Percentiles rank a stretch among this genome's conserved stretches.
phyloP scores from a whole-genome alignment of 2,329 filamentous ascomycete genomes.

The Colletotrichum shisoi region DNA sequence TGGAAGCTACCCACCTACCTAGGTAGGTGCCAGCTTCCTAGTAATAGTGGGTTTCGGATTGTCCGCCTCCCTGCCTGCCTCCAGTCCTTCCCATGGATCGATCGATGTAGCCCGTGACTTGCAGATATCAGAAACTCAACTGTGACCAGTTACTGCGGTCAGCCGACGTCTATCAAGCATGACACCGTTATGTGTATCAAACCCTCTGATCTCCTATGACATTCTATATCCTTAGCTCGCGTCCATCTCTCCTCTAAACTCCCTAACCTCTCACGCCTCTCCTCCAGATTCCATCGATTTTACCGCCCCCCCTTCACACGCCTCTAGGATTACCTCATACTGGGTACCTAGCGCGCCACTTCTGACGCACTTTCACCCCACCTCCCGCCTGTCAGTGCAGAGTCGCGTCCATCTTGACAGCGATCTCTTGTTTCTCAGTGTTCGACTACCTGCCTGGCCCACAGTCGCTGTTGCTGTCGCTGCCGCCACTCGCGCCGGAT shows the following conservation, averaged over 20 bases:
- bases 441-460: background rate
- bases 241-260: background rate
- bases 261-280: background rate
- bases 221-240: background rate
- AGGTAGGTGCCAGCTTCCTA: no score
- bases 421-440: constrained; percentile 24
- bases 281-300: constrained; percentile 3
- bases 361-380: constrained; percentile 37
- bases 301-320: background rate
- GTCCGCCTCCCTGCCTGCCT: no score
- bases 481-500: background rate
- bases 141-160: constrained; percentile 19
- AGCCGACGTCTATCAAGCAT: constrained; percentile 19
- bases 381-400: constrained; percentile 27
- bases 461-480: constrained; percentile 1
- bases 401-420: constrained; percentile 19
- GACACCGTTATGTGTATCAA: constrained; percentile 1
- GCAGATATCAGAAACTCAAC: constrained; percentile 9
- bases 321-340: constrained; percentile 29
- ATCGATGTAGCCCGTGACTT: constrained; percentile 30
- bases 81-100: constrained; percentile 13
- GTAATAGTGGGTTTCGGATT: no score
- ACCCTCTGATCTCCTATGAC: constrained; percentile 5
- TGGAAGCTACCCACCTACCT: no score
- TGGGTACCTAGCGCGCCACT: constrained; percentile 20